Evolutionary conservation across 2,329 filamentous ascomycete species (phyloP), one percentile per base, ranked within the genome.

Genomic region (Pyricularia sp.): DNA sequence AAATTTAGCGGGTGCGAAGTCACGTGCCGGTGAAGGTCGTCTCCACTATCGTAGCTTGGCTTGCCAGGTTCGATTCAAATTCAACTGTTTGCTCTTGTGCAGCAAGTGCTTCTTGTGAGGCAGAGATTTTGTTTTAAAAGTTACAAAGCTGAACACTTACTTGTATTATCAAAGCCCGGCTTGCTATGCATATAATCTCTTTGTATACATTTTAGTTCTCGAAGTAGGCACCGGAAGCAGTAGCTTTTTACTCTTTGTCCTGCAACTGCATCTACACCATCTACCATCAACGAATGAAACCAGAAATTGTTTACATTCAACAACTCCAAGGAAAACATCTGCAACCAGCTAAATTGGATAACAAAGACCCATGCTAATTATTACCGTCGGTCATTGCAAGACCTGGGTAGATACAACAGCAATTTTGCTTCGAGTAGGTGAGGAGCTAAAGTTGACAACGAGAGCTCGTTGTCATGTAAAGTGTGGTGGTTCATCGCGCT

Each of bases 1-100:
- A 49, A 59, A 59, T 59, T 59, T 59, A 30, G 55, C 24, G 53
- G 55, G 55, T 59, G 55, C 55, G 55, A 59, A 59, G 55, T 59
- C 55, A 59, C 55, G 55, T 59, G 55, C 12, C 19, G 7, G 16
- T 16, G 24, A 28, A 59, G 55, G 13, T 59, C 3, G 55, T 59
- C 28, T 59, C 55, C 55, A 26, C 13, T 13, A 26, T 28, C 53
- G 24, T 13, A 57, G 53, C n/a, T 24, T 53, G 19, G 44, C 44
- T 49, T 19, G 44, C 13, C 6, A 49, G 44, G 31, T 9, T 31
- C n/a, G n/a, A n/a, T n/a, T n/a, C n/a, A n/a, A n/a, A 26, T 26
- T 33, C 31, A 16, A 44, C 35, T 13, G 35, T 19, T 44, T 44
- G 35, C 35, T 49, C 40, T n/a, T 6, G 19, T 40, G 10, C 35